Percentiles rank a stretch among this genome's conserved stretches.
Evolutionary conservation across 768 basidiomycete species (phyloP).

Genomic region (Mycena kentingensis): DNA sequence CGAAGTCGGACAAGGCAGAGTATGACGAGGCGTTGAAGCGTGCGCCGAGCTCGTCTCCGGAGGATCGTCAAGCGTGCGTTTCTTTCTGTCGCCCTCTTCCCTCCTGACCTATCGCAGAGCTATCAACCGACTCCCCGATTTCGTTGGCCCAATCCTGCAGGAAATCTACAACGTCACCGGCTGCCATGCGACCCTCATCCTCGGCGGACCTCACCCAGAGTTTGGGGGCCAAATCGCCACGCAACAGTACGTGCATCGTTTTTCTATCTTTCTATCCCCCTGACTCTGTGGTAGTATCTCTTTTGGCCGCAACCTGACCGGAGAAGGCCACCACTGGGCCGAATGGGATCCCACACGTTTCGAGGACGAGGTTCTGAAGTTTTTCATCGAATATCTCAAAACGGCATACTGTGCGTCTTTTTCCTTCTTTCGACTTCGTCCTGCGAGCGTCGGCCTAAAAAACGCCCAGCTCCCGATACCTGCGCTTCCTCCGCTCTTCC

Average conservation of each 20-base stretch:
- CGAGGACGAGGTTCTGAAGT: not conserved
- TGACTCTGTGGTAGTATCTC: not conserved
- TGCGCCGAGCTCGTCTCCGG: not conserved
- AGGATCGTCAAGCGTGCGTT: slow-evolving; percentile 6
- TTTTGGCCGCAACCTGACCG: not conserved
- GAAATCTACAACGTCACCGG: slow-evolving; percentile 7
- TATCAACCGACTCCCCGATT: not conserved
- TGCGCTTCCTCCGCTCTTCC: not conserved
- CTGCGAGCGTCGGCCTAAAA: not conserved
- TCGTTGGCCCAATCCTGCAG: slow-evolving; percentile 4
- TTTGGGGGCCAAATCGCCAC: slow-evolving; percentile 6
- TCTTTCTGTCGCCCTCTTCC: not conserved
- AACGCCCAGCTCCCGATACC: not conserved
- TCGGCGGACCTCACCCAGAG: slow-evolving; percentile 7
- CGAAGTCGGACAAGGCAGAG: not conserved
- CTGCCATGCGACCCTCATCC: not conserved
- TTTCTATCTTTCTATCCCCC: not conserved
- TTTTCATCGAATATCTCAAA: slow-evolving; percentile 3
- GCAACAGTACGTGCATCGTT: not conserved
- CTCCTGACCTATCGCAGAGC: not conserved
- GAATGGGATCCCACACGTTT: slow-evolving; percentile 5
- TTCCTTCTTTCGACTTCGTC: not conserved
- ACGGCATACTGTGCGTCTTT: slow-evolving; percentile 6
- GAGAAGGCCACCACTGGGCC: not conserved
- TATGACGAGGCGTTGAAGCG: not conserved